Evolutionary conservation across 2,329 filamentous ascomycete genomes (phyloP), one percentile per base, ranked within the genome.

Genomic region (Verticillium longisporum): DNA sequence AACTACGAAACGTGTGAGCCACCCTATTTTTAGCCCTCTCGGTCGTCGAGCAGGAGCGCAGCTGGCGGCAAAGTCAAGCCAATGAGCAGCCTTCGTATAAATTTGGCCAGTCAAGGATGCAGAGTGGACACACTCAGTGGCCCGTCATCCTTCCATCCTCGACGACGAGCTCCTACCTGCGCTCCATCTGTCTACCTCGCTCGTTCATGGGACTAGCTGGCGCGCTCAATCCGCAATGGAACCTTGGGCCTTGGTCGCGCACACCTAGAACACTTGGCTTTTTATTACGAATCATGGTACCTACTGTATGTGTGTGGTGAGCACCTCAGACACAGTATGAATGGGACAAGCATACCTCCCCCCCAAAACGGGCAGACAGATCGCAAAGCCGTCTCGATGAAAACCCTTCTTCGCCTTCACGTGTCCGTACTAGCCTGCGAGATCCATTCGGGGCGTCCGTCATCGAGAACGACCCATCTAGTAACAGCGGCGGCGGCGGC

Each of bases 1-100:
- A 41, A 58, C 37, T 50, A 13, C 56, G 56, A 58, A 58, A 58
- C 56, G 32, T 15, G 26, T 50, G 56, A 56, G 55, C 32, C 55
- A 36, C 33, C 9, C 56, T 58, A 58, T 58, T 58, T 58, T 41
- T 58, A 58, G 56, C 37, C 14, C 36, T 10, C 26, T 10, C 38
- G 18, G 9, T 9, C 45, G 21, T 50, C 45, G n/a, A 50, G 38
- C 11, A 41, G 38, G 38, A 41, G 38, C 38, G 38, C 38, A 41
- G 45, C 45, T 45, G 56, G 56, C 56, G 56, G 21, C 26, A 31
- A 18, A 10, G 11, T 1, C 13, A 18, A n/a, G 56, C 56, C 56
- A 58, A 58, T 58, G 38, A 58, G 37, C 21, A 31, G 26, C 45
- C 45, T 50, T 50, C 45, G 45, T 50, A 50, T 50, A 50, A 50